Percentiles rank a stretch among this genome's conserved stretches.
Evolutionary conservation across 2,329 filamentous ascomycete genomes (phyloP).

Genomic region (Paradendryphiella salina): DNA sequence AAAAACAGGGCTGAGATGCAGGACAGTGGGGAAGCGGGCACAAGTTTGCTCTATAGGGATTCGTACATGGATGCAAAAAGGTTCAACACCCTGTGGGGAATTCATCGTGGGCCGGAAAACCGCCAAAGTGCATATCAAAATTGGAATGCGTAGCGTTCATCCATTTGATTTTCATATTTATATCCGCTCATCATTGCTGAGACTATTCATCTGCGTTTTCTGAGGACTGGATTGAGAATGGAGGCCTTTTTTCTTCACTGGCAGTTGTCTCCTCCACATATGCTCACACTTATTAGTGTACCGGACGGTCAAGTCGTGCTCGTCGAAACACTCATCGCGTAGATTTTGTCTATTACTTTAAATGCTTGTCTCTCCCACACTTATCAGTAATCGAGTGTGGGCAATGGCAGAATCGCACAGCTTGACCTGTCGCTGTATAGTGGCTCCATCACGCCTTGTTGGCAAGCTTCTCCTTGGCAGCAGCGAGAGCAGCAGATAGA

Average conservation of each 20-base stretch:
- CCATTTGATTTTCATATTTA: not conserved
- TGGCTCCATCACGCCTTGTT: conserved; percentile 13
- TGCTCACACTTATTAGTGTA: not conserved
- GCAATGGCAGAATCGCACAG: not conserved
- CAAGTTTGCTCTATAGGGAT: too few species aligned
- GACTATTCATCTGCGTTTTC: not conserved
- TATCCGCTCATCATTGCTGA: not conserved
- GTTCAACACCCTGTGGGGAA: not conserved
- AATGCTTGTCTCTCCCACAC: not conserved
- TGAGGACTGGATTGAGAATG: not conserved
- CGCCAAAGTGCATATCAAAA: not conserved
- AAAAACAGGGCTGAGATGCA: too few species aligned
- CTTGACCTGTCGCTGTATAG: not conserved
- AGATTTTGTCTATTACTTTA: not conserved
- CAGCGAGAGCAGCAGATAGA: conserved; percentile 66
- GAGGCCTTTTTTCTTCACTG: not conserved
- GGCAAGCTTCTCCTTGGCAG: conserved; percentile 47
- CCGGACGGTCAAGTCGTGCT: not conserved
- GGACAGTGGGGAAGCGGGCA: too few species aligned
- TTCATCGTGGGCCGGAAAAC: not conserved
- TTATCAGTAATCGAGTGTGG: not conserved
- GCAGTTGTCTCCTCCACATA: not conserved
- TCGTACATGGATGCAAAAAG: not conserved
- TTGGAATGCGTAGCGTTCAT: not conserved
- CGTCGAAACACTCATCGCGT: not conserved